These are phyloP conservation scores for Alternaria postmessia DNA, from an alignment of 2,329 filamentous ascomycete genomes.

Conservation along the genomic window DNA sequence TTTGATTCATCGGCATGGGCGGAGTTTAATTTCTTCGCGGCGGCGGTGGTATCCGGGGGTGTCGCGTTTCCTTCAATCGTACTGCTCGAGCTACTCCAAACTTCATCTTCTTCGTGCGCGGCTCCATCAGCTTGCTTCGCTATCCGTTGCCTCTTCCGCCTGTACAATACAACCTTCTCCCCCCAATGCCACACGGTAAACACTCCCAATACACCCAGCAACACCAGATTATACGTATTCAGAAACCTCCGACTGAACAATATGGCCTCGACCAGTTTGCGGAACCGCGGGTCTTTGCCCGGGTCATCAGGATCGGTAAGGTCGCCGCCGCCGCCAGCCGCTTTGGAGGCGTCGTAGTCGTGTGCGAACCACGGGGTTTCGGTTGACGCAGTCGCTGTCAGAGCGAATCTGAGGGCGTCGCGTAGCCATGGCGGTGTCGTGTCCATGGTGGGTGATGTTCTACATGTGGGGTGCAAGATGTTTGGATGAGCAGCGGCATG, in stretches of 20 bases:
- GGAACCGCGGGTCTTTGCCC: conserved; percentile 47
- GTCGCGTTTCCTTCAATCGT: conserved; percentile 48
- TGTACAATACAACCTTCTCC: conserved; percentile 33
- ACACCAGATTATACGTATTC: conserved; percentile 51
- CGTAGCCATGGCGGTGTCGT: conserved; percentile 30
- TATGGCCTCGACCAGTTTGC: conserved; percentile 49
- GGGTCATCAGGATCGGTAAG: conserved; percentile 42
- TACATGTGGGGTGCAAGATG: conserved; percentile 4
- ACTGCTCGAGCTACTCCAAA: conserved; percentile 52
- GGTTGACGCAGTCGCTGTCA: conserved; percentile 35
- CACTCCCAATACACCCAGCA: conserved; percentile 48
- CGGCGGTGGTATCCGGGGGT: conserved; percentile 32
- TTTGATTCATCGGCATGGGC: conserved; percentile 38
- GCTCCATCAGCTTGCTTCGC: background rate
- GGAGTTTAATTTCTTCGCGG: conserved; percentile 22
- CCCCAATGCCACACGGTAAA: conserved; percentile 51
- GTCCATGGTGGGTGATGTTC: conserved; percentile 9
- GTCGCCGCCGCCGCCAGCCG: conserved; percentile 19
- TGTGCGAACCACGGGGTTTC: conserved; percentile 24
- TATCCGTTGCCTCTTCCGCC: conserved; percentile 16
- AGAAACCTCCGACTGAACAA: conserved; percentile 51
- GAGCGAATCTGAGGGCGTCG: conserved; percentile 34
- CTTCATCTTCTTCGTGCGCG: conserved; percentile 20
- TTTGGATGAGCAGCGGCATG: conserved; percentile 2
- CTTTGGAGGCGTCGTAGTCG: conserved; percentile 8